phyloP scores from a whole-genome alignment of 257 asterid species.

The Striga asiatica region DNA sequence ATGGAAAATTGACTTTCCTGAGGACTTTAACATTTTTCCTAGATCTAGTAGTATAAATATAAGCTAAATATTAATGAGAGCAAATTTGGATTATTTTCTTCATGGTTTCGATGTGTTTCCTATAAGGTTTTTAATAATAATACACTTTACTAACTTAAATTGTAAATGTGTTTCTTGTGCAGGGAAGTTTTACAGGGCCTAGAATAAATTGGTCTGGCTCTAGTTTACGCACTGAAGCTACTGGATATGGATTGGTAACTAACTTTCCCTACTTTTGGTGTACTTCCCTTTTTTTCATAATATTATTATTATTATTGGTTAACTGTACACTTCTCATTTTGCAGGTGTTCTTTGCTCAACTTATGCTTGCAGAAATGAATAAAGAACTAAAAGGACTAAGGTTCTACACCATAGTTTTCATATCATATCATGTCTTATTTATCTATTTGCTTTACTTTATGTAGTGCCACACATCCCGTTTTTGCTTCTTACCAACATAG shows the following conservation, averaged over 20 bases:
- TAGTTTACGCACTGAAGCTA: slow-evolving; percentile 97
- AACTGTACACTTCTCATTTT: slow-evolving; percentile 16
- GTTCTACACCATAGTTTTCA: slow-evolving; percentile 30
- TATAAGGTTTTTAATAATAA: too few species aligned
- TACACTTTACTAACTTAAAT: too few species aligned
- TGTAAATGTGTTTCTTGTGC: slow-evolving; percentile 25
- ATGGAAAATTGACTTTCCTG: neutral
- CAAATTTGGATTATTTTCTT: neutral
- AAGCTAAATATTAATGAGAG: neutral
- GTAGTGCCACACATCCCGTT: too few species aligned
- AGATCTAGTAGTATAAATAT: too few species aligned
- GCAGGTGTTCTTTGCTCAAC: slow-evolving; percentile 96
- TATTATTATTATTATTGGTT: neutral
- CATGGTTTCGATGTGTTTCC: slow-evolving; percentile 7
- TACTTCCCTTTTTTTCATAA: neutral
- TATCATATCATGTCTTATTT: neutral
- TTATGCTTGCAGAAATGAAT: slow-evolving; percentile 94
- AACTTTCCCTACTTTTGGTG: slow-evolving; percentile 7
- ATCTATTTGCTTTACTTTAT: neutral
- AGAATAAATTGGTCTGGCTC: slow-evolving; percentile 96
- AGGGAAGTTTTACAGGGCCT: slow-evolving; percentile 99
- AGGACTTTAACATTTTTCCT: too few species aligned
- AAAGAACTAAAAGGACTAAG: slow-evolving; percentile 96
- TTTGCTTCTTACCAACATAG: too few species aligned
- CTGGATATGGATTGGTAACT: slow-evolving; percentile 95